Evolutionary conservation across 23 red algal species (phyloP).

Genomic region (Gracilaria caudata): DNA sequence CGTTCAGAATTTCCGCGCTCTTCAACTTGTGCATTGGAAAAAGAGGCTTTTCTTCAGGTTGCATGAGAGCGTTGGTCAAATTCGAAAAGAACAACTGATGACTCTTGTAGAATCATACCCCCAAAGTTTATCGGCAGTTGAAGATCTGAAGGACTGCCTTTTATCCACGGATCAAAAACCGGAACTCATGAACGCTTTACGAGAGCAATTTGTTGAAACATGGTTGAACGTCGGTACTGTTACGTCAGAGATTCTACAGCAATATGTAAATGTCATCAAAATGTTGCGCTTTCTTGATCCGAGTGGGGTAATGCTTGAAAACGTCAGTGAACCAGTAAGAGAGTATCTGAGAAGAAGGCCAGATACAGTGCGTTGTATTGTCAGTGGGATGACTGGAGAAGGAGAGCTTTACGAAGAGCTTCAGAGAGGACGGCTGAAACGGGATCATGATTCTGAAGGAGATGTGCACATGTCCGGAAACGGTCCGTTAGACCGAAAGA

Average conservation of each 20-base stretch:
- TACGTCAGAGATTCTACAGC: constrained; percentile 77
- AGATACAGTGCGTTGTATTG: constrained; percentile 80
- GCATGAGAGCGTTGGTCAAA: constrained; percentile 56
- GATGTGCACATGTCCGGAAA: constrained; percentile 33
- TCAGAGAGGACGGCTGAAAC: constrained; percentile 34
- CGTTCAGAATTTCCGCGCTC: constrained; percentile 5
- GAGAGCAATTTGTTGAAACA: constrained; percentile 55
- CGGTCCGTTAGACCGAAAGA: not conserved
- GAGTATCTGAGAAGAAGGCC: constrained; percentile 58
- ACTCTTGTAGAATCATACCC: constrained; percentile 62
- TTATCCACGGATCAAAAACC: constrained; percentile 68
- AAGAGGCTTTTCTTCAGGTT: constrained; percentile 63
- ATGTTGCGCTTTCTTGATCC: constrained; percentile 71
- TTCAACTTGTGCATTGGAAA: constrained; percentile 41
- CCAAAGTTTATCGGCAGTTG: constrained; percentile 58
- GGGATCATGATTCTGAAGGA: constrained; percentile 30
- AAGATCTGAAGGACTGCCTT: constrained; percentile 80
- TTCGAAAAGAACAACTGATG: constrained; percentile 67
- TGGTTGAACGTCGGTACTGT: constrained; percentile 66
- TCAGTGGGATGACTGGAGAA: constrained; percentile 78
- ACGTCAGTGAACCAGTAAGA: constrained; percentile 69
- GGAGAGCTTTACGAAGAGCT: constrained; percentile 72
- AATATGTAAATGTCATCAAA: constrained; percentile 71
- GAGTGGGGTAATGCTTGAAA: constrained; percentile 69
- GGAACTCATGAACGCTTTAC: constrained; percentile 50